Percentiles rank a stretch among this genome's conserved stretches.
phyloP scores from a whole-genome alignment of 306 rosid species.

The Vicia faba region DNA sequence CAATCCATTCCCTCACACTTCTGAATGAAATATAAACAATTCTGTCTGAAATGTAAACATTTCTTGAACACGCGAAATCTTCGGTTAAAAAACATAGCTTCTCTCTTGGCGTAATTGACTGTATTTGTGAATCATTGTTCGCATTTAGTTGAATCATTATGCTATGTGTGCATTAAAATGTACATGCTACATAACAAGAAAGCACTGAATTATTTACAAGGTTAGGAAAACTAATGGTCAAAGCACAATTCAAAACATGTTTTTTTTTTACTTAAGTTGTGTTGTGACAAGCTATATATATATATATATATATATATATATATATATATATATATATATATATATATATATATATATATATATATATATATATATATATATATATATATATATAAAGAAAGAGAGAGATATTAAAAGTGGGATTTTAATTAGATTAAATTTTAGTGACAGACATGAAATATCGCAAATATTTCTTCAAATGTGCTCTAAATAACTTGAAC shows the following conservation, averaged over 20 bases:
- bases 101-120: neutral
- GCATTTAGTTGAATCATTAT: too few relatives aligned
- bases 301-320: too few relatives aligned
- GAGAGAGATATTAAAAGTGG: constrained; percentile 22
- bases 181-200: too few relatives aligned
- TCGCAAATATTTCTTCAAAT: constrained; percentile 44
- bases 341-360: too few relatives aligned
- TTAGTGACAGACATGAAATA: constrained; percentile 51
- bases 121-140: too few relatives aligned
- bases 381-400: neutral
- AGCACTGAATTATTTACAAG: too few relatives aligned
- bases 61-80: too few relatives aligned
- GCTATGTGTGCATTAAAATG: too few relatives aligned
- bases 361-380: too few relatives aligned
- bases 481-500: constrained; percentile 42
- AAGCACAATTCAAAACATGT: neutral
- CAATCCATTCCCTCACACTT: too few relatives aligned
- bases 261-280: neutral
- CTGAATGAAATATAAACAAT: too few relatives aligned
- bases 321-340: too few relatives aligned
- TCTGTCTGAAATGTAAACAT: constrained; percentile 6
- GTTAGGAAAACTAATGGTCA: neutral
- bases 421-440: constrained; percentile 9
- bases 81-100: neutral
- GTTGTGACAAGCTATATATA: neutral